These are phyloP conservation scores for Taphrina sp. DNA, from an alignment of 1,139 yeast genomes.

Conservation along the genomic window DNA sequence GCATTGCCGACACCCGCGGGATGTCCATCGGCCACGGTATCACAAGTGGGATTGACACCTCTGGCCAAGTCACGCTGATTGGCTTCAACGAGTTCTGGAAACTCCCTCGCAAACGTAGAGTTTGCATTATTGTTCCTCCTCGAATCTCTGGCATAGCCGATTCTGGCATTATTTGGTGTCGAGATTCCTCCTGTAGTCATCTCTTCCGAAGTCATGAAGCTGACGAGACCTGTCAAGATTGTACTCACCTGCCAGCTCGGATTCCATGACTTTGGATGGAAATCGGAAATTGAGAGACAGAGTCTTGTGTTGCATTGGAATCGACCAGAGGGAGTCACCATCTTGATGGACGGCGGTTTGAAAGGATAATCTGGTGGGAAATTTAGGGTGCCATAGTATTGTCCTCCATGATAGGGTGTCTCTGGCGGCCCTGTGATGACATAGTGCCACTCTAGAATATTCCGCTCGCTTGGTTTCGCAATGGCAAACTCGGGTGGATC, in stretches of 20 bases:
- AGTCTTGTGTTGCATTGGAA: conserved; percentile 74
- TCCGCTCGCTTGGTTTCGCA: conserved; percentile 51
- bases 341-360: conserved; percentile 86
- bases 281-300: conserved; percentile 86
- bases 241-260: conserved; percentile 94
- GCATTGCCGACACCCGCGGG: not conserved
- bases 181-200: conserved; percentile 55
- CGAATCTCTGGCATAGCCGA: conserved; percentile 54
- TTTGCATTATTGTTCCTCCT: conserved; percentile 64
- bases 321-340: conserved; percentile 84
- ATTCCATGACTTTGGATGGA: conserved; percentile 91
- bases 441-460: conserved; percentile 73
- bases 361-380: conserved; percentile 89
- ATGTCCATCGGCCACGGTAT: not conserved
- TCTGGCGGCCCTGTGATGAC: conserved; percentile 81
- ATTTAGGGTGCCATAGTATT: conserved; percentile 79
- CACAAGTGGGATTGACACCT: not conserved
- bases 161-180: conserved; percentile 53
- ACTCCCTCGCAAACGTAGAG: conserved; percentile 58
- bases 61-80: conserved; percentile 44
- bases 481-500: conserved; percentile 31
- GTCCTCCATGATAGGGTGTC: conserved; percentile 82
- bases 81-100: conserved; percentile 63
- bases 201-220: conserved; percentile 74
- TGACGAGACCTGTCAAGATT: conserved; percentile 74